Evolutionary conservation across 257 asterid genomes (phyloP), one percentile per base, ranked within the genome.

Genomic region (Nicotiana tabacum): DNA sequence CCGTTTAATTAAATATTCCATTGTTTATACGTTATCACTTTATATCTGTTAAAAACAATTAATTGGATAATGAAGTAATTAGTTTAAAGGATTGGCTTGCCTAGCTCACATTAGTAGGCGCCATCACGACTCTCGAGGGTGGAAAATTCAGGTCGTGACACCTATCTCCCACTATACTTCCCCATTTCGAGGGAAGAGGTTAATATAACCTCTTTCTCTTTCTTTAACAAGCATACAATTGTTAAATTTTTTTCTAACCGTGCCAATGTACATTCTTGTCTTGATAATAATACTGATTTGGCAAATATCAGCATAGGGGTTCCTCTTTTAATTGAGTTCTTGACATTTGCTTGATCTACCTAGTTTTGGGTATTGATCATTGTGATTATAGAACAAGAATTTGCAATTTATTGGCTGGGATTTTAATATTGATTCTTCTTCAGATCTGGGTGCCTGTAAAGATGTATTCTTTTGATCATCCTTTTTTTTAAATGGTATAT

Each of bases 391-490:
- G 70, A 60, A 76, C 83, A 82, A 84, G 88, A 83, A 66, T 87
- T 86, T 84, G 85, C 35, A 64, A 62, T 86, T 85, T 83, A 81
- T 85, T 85, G 60, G 80, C 78, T 83, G 86, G 79, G 56, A 84
- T 83, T 61, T 60, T 82, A 76, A 84, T 83, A 83, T 88, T 90
- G 85, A 66, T 55, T 82, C 69, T 84, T 77, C 78, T 77, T 86
- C 86, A 88, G 93, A 91, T 91, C 95, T 89, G 84, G 82, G 76
- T 84, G 86, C 64, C 91, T 86, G 92, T 91, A 90, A 88, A 91
- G 91, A 90, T 88, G 89, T 85, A 85, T 86, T 89, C 92, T 84
- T 88, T 88, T 89, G 86, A 86, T 86, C 83, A 88, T 84, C 90
- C 85, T 83, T 86, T 83, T 81, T 88, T 89, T 56, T 81, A 85